Percentiles rank a stretch among this genome's conserved stretches.
These are phyloP conservation scores for Amanita exitialis DNA, from an alignment of 768 basidiomycete genomes.

Conservation along the genomic window DNA sequence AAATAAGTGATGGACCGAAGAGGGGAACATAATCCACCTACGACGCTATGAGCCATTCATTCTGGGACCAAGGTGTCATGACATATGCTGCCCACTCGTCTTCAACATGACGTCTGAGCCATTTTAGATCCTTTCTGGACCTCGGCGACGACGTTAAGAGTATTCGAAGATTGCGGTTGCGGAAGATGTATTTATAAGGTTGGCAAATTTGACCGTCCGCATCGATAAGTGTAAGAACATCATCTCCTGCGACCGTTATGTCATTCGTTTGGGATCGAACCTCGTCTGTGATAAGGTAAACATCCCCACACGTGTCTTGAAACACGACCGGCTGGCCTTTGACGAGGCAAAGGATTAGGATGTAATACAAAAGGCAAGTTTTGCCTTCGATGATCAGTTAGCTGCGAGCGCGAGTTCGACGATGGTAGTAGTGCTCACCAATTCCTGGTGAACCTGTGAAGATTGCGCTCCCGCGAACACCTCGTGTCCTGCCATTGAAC, in stretches of 20 bases:
- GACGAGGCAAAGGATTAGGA: not conserved
- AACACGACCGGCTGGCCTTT: not conserved
- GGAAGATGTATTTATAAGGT: not conserved
- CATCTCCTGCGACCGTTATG: not conserved
- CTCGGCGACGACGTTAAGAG: conserved; percentile 1
- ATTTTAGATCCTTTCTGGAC: not conserved
- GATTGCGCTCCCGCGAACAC: not conserved
- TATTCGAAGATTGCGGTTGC: not conserved
- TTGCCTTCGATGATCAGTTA: conserved; percentile 3
- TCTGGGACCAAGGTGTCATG: not conserved
- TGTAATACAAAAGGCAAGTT: conserved; percentile 1
- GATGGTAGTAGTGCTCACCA: conserved; percentile 1
- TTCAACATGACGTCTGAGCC: not conserved
- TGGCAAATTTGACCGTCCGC: not conserved
- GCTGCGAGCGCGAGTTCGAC: not conserved
- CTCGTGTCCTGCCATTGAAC: not conserved
- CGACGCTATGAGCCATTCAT: not conserved
- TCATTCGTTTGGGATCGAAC: not conserved
- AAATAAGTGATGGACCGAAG: not conserved
- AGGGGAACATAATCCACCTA: not conserved
- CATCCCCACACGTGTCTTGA: not conserved
- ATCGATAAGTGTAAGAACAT: conserved; percentile 1
- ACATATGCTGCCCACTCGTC: not conserved
- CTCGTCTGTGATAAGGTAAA: not conserved
- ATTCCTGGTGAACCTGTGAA: conserved; percentile 3